Conservation (phyloP, 306 rosid species). For the Acacia crassicarpa region DNA sequence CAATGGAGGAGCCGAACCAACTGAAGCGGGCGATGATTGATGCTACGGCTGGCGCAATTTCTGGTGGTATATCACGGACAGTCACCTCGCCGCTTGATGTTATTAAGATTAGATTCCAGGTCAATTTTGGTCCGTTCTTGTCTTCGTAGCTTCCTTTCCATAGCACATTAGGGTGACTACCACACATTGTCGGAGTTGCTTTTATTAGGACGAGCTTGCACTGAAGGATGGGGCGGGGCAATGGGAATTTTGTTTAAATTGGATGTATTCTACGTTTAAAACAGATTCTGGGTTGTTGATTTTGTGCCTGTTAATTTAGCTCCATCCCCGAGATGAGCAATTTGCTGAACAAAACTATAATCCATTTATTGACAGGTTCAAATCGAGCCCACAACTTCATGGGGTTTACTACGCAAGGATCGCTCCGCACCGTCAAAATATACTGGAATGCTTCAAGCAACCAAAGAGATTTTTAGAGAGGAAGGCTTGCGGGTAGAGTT, state of each 20-base stretch:
- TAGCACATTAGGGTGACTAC: neutral
- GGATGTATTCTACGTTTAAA: slow-evolving; percentile 8
- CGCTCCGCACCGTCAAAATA: slow-evolving; percentile 73
- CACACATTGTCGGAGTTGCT: neutral
- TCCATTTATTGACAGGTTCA: slow-evolving; percentile 69
- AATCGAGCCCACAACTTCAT: slow-evolving; percentile 86
- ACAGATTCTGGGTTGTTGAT: slow-evolving; percentile 23
- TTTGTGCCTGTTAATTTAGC: slow-evolving; percentile 23
- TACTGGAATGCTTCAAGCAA: slow-evolving; percentile 92
- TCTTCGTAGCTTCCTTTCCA: neutral
- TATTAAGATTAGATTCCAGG: slow-evolving; percentile 98
- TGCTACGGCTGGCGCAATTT: slow-evolving; percentile 76
- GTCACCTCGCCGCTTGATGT: slow-evolving; percentile 95
- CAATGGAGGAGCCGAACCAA: slow-evolving; percentile 82
- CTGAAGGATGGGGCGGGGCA: slow-evolving; percentile 8
- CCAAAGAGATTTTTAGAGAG: slow-evolving; percentile 85
- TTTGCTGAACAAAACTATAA: slow-evolving; percentile 28
- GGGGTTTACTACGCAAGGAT: slow-evolving; percentile 60
- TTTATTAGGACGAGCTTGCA: slow-evolving; percentile 11
- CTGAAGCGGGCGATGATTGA: slow-evolving; percentile 65
- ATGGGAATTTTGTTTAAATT: slow-evolving; percentile 8
- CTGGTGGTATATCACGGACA: slow-evolving; percentile 84
- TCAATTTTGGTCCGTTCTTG: slow-evolving; percentile 22
- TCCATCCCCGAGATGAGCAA: slow-evolving; percentile 6
- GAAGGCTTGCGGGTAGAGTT: slow-evolving; percentile 82